phyloP scores from a whole-genome alignment of 2,329 filamentous ascomycete species.

The Malbranchea cinnamomea region DNA sequence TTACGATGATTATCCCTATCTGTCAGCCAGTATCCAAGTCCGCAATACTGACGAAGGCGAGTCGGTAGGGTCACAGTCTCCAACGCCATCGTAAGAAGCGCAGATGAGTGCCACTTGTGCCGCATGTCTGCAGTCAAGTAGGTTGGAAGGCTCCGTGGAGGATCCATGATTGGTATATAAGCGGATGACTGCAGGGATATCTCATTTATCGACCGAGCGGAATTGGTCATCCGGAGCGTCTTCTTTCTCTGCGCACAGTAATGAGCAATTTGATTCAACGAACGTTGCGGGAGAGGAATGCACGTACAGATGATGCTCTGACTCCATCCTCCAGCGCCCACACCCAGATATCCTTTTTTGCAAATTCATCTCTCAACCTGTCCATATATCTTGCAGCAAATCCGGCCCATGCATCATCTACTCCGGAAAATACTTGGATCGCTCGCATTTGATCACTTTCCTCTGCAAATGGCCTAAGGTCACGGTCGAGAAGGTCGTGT shows the following conservation, averaged over 20 bases:
- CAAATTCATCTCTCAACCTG: slow-evolving; percentile 73
- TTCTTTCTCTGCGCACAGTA: slow-evolving; percentile 35
- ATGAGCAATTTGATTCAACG: neutral
- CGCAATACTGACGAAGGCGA: slow-evolving; percentile 31
- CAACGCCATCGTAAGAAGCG: slow-evolving; percentile 57
- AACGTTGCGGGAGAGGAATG: slow-evolving; percentile 22
- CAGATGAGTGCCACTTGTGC: slow-evolving; percentile 69
- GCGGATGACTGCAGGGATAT: slow-evolving; percentile 59
- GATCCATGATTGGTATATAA: slow-evolving; percentile 58
- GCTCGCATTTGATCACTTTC: slow-evolving; percentile 89
- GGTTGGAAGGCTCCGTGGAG: slow-evolving; percentile 40
- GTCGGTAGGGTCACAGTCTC: slow-evolving; percentile 69
- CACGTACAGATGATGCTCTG: slow-evolving; percentile 21
- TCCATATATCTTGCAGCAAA: slow-evolving; percentile 62
- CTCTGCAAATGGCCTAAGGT: slow-evolving; percentile 74
- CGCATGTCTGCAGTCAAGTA: slow-evolving; percentile 45
- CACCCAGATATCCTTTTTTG: slow-evolving; percentile 72
- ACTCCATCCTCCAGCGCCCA: slow-evolving; percentile 62
- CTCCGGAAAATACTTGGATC: slow-evolving; percentile 57
- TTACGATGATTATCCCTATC: slow-evolving; percentile 54
- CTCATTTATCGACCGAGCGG: slow-evolving; percentile 54
- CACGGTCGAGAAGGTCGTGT: slow-evolving; percentile 77
- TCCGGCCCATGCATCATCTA: slow-evolving; percentile 70
- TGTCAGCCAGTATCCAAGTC: slow-evolving; percentile 35
- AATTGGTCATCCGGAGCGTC: slow-evolving; percentile 53